phyloP scores from a whole-genome alignment of 2,329 filamentous ascomycete genomes.

The Aspergillus aculeatus region DNA sequence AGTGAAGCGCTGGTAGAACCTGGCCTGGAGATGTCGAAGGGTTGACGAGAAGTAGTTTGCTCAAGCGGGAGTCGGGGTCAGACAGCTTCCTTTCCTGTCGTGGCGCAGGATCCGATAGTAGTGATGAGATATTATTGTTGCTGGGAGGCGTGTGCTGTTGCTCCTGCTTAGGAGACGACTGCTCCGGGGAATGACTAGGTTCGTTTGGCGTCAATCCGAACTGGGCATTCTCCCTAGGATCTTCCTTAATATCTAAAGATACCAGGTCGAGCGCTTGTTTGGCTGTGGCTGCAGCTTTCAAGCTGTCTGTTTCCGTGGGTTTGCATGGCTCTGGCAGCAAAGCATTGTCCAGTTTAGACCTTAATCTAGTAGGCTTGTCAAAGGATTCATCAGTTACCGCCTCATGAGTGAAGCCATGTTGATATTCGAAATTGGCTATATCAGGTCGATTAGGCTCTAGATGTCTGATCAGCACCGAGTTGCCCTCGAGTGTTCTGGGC shows the following conservation, averaged over 20 bases:
- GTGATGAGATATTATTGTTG: background rate
- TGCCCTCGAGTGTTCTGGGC: slow-evolving; percentile 56
- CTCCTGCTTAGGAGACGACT: slow-evolving; percentile 3
- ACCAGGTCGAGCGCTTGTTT: background rate
- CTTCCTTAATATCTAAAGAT: background rate
- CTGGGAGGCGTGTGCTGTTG: slow-evolving; percentile 22
- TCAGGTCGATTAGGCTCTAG: slow-evolving; percentile 66
- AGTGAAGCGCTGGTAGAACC: slow-evolving; percentile 41
- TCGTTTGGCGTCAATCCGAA: background rate
- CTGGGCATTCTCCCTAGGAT: background rate
- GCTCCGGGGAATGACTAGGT: background rate
- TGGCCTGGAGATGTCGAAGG: slow-evolving; percentile 30
- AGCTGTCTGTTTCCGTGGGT: background rate
- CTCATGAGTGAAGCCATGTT: slow-evolving; percentile 46
- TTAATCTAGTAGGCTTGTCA: slow-evolving; percentile 3
- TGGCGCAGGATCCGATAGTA: background rate
- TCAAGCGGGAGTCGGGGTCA: slow-evolving; percentile 27
- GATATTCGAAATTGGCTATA: slow-evolving; percentile 59
- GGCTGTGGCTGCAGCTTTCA: background rate
- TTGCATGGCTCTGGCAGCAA: slow-evolving; percentile 12
- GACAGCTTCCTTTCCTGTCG: slow-evolving; percentile 1
- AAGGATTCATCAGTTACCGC: slow-evolving; percentile 14
- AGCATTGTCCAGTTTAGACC: slow-evolving; percentile 44
- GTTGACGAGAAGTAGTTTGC: slow-evolving; percentile 31
- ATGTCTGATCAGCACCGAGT: slow-evolving; percentile 61